Evolutionary conservation across 331 rosid species (phyloP), one percentile per base, ranked within the genome.

Genomic region (Quercus phellos): DNA sequence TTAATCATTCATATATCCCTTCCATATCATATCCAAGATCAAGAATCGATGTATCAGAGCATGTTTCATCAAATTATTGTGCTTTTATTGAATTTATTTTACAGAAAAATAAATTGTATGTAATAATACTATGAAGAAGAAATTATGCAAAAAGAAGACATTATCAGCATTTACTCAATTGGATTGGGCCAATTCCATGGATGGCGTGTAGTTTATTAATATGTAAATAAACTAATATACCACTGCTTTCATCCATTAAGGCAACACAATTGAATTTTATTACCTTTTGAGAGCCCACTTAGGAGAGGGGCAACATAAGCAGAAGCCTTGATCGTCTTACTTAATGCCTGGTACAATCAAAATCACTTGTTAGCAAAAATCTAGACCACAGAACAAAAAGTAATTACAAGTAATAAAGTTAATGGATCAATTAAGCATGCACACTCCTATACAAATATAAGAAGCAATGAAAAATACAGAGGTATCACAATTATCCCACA

Each of bases 201-300:
- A 34, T 11, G 2, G 3, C 16, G n/a, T 1, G 24, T 46, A 7
- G 8, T 66, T n/a, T 34, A 34, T 43, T 34, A 7, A 32, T 66
- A 66, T 17, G 71, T 32, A 66, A 27, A 66, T 66, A 46, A n/a
- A 66, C 11, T n/a, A 18, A n/a, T 34, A 66, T 17, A 18, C 50
- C 16, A 6, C 4, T 66, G 71, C 51, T 34, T 34, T 63, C 70
- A 29, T 9, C 46, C 26, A 35, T 63, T 63, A 63, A 17, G 70
- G 46, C 12, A 63, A 30, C 46, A 63, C 19, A 63, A 29, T 3
- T 63, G 6, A 66, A 66, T 66, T 14, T 9, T 29, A 75, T 82
- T 83, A 90, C 99, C 97, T 86, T 89, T 90, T 32, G 98, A 90
- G 61, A 91, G 83, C 61, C 93, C 98, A 22, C 70, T 68, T 29